Evolutionary conservation across 495 filamentous ascomycete species (phyloP).

Genomic region (Pseudomonodictys pantanalensis): DNA sequence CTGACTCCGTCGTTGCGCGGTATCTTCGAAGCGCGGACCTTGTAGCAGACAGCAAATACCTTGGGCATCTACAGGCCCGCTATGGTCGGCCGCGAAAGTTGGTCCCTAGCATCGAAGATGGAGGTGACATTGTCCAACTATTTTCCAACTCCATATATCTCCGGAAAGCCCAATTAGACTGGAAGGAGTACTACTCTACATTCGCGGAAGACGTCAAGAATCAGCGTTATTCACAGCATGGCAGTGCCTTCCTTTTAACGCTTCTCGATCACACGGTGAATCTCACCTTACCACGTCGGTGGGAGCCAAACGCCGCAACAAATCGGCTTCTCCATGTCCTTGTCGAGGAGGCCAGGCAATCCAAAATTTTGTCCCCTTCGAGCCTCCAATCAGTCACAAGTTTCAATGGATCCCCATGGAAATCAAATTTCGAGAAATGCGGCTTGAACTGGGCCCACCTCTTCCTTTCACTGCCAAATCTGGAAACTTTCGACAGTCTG

Average conservation of each 20-base stretch:
- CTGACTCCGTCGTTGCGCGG: constrained; percentile 41
- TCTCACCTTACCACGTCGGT: constrained; percentile 32
- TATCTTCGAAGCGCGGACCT: constrained; percentile 41
- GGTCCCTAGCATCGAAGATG: constrained; percentile 29
- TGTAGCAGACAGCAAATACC: constrained; percentile 33
- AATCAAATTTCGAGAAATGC: constrained; percentile 18
- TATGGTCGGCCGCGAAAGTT: constrained; percentile 29
- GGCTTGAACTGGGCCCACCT: constrained; percentile 34
- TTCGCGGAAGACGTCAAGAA: constrained; percentile 36
- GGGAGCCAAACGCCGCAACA: constrained; percentile 33
- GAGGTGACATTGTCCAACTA: constrained; percentile 33
- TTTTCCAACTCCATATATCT: constrained; percentile 40
- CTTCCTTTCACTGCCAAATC: constrained; percentile 38
- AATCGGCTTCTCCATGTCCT: constrained; percentile 36
- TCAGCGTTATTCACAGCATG: constrained; percentile 40
- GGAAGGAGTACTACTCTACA: constrained; percentile 40
- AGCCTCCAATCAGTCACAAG: constrained; percentile 33
- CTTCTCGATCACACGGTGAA: constrained; percentile 42
- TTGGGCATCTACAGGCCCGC: constrained; percentile 11
- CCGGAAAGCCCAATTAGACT: constrained; percentile 41
- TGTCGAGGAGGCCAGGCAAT: constrained; percentile 31
- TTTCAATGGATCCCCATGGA: constrained; percentile 29
- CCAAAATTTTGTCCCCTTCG: constrained; percentile 23
- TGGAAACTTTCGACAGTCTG: constrained; percentile 34
- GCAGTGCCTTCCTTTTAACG: constrained; percentile 41